Base-by-base conservation (phyloP, 768 basidiomycete genomes). In the Ramaria sp. region DNA sequence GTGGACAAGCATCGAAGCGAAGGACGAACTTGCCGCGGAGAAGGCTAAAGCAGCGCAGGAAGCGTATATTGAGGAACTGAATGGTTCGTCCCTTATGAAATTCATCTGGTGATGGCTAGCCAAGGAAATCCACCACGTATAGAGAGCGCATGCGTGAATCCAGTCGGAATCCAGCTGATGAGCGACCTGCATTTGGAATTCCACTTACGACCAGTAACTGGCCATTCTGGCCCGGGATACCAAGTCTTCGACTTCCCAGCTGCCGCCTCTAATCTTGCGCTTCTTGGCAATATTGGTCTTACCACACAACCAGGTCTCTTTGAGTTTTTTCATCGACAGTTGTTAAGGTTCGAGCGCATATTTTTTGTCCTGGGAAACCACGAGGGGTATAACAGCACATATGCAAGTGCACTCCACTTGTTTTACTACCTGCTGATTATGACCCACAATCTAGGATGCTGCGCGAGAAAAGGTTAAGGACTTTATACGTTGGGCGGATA, bases 331-430 rank as follows among this genome's bases (percentile, higher is more conserved):
- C 59, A 62, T 22, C 13, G 31, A 1, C 72, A 71, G 58, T 60
- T 73, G 11, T 30, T 45, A 17, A 61, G 60, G 6, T 73, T 72
- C 57, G 59, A 68, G 49, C 55, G 41, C 2, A 65, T 74, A 4
- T 67, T 73, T 55, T 73, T 67, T 46, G 62, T 74, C 1, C 47
- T 64, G 1, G 72, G 71, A 22, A 74, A 72, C 55, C 73, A 74
- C 54, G 70, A 61, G 51, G 43, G 53, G 5, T 62, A 61, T 30
- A 63, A 65, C 62, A 39, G 53, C 58, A 17, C 64, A 64, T 57
- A 31, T 53, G 9, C 62, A 60, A 2, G 48, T 61, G 4, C 34
- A 37, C 34, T 53, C 53, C 46, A 53, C 60, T 49, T 9, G 22
- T 24, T 20, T 17, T 6, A 24, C 48, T 7, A 49, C 15, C 3